Evolutionary conservation across 352 stramenopile genomes (phyloP).

Genomic region (Phytophthora ramorum): DNA sequence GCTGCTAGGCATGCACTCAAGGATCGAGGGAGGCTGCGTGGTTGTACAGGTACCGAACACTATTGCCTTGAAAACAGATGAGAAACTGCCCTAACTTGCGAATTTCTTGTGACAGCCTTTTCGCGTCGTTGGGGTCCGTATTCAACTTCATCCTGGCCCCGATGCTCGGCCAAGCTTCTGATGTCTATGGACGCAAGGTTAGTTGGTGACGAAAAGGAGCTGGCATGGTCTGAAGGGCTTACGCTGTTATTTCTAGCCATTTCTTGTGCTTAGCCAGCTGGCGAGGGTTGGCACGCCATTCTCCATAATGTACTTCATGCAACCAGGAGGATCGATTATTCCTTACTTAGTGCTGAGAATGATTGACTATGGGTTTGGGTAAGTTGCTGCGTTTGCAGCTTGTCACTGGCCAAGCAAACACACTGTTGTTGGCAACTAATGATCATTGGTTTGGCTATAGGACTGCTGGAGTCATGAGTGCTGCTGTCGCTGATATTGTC

Average conservation of each 20-base stretch:
- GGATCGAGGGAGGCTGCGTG: constrained; percentile 76
- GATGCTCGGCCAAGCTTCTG: constrained; percentile 75
- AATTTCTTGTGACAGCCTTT: constrained; percentile 46
- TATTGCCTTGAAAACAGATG: not conserved
- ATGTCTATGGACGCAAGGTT: constrained; percentile 83
- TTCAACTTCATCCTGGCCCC: constrained; percentile 75
- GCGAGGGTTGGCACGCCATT: constrained; percentile 67
- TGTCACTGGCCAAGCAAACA: not conserved
- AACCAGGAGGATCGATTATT: constrained; percentile 60
- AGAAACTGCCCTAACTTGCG: not conserved
- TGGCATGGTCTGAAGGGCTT: not conserved
- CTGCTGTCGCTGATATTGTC: constrained; percentile 71
- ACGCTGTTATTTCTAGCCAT: constrained; percentile 43
- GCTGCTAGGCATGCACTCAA: constrained; percentile 55
- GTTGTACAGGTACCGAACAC: constrained; percentile 58
- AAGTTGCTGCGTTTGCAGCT: constrained; percentile 2
- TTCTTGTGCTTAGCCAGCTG: constrained; percentile 74
- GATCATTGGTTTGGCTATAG: constrained; percentile 27
- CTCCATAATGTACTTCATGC: constrained; percentile 74
- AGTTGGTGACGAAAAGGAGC: not conserved
- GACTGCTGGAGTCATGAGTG: constrained; percentile 67
- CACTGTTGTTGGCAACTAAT: not conserved
- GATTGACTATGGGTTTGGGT: constrained; percentile 73
- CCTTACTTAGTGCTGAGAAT: constrained; percentile 74
- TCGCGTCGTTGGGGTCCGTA: constrained; percentile 64